phyloP scores from a whole-genome alignment of 225 moss, liverwort and hornwort species.

The Straminergon stramineum region DNA sequence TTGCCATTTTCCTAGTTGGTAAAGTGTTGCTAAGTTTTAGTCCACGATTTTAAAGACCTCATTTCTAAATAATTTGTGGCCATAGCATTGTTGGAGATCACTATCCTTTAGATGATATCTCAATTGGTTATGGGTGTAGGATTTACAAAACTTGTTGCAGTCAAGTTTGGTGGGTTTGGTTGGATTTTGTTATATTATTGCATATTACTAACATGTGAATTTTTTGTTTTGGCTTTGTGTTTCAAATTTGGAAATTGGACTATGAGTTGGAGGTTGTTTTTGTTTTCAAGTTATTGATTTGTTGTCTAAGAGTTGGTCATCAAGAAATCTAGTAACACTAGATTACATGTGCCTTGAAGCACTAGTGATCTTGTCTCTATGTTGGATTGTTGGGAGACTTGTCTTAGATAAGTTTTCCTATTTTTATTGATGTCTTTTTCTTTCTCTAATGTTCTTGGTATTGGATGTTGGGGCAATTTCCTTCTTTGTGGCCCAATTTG shows the following conservation, averaged over 20 bases:
- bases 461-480: not conserved
- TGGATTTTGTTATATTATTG: too few relatives aligned
- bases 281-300: not conserved
- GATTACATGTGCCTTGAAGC: too few relatives aligned
- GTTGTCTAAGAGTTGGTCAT: too few relatives aligned
- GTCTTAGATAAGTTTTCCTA: too few relatives aligned
- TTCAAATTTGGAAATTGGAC: rapidly evolving
- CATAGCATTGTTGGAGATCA: not conserved
- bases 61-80: rapidly evolving
- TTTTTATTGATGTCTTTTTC: rapidly evolving
- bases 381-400: too few relatives aligned
- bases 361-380: too few relatives aligned
- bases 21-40: rapidly evolving
- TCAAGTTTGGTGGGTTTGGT: not conserved
- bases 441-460: too few relatives aligned
- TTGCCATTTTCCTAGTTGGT: not conserved
- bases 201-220: too few relatives aligned
- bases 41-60: not conserved
- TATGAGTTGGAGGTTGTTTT: too few relatives aligned
- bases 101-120: not conserved
- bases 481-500: rapidly evolving
- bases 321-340: too few relatives aligned
- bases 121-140: rapidly evolving
- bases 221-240: not conserved
- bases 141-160: not conserved